Base-by-base conservation (phyloP, 2,329 filamentous ascomycete species). In the Beauveria medogensis region DNA sequence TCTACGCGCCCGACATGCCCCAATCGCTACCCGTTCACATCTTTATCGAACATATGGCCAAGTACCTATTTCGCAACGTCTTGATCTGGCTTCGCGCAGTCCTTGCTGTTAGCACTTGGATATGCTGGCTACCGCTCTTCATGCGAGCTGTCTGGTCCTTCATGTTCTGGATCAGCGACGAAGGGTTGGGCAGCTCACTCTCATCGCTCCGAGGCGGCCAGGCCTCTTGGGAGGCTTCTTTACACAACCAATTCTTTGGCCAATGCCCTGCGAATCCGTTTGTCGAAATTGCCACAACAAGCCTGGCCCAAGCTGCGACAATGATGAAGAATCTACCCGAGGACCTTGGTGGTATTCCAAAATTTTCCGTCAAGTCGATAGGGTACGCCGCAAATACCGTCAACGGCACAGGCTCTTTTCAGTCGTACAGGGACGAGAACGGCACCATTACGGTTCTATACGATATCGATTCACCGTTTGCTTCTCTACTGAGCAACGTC, bases 1-100 rank as follows among this genome's bases (percentile, higher is more conserved):
- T 99, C 44, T 99, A 99, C 77, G 87, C 92, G 64, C 91, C 92
- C 4, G 84, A 92, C 70, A 99, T 99, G 94, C 95, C 94, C 1
- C 83, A 85, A 64, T 85, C 84, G 14, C 82, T 99, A 16, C 94
- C 95, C 0, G 82, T 87, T 46, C 82, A 88, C 53, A 80, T 99
- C 64, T 97, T 99, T 69, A 66, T 92, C 60, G 86, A 86, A 65
- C 90, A 95, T 74, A 85, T 93, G 67, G 77, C 85, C 59, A 80
- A 90, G 53, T 93, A 96, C 72, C 75, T 88, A 14, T 71, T 89
- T 62, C 84, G 84, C 61, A 90, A 90, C 65, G 66, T 93, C 41
- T 71, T 92, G 28, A 87, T 88, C 12, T 96, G 91, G 89, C 77
- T 91, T 63, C 86, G 94, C 41, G 90, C 87, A 47, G 73, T 87